Percentiles rank a stretch among this genome's conserved stretches.
These are phyloP conservation scores for Graphilbum sp. DNA, from an alignment of 2,329 filamentous ascomycete species.

Conservation along the genomic window DNA sequence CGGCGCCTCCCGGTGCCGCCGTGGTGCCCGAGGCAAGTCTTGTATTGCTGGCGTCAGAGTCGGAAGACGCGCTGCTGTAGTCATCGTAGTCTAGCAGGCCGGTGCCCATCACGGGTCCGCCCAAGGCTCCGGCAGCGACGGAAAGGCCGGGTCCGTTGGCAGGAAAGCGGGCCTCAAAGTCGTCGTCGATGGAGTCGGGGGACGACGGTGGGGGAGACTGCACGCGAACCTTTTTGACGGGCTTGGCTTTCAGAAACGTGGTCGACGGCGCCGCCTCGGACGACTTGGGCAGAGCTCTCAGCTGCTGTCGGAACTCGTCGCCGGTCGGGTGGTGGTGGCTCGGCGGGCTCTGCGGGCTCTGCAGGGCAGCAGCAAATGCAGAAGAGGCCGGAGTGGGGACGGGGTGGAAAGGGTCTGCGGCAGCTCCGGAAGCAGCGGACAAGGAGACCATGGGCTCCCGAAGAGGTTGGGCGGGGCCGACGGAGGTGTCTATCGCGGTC, in stretches of 20 bases:
- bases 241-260: constrained; percentile 28
- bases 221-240: constrained; percentile 51
- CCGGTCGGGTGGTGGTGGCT: constrained; percentile 13
- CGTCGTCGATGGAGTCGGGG: constrained; percentile 30
- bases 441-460: background rate
- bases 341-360: too few relatives aligned
- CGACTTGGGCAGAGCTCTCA: constrained; percentile 16
- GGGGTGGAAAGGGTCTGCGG: background rate
- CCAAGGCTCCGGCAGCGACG: background rate
- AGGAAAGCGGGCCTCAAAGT: constrained; percentile 15
- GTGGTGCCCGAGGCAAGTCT: constrained; percentile 10
- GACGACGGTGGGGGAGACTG: constrained; percentile 47
- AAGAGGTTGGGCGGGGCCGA: background rate
- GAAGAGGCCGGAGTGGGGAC: background rate
- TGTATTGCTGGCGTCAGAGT: constrained; percentile 6
- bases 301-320: constrained; percentile 15
- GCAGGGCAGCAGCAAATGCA: constrained; percentile 2
- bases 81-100: constrained; percentile 11
- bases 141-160: constrained; percentile 10
- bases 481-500: background rate
- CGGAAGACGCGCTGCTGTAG: constrained; percentile 14
- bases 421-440: constrained; percentile 1
- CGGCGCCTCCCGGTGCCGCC: constrained; percentile 12
- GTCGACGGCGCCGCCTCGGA: constrained; percentile 17
- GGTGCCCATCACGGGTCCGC: too few relatives aligned